These are phyloP conservation scores for Endothia cerciana DNA, from an alignment of 2,329 filamentous ascomycete species.

Conservation along the genomic window DNA sequence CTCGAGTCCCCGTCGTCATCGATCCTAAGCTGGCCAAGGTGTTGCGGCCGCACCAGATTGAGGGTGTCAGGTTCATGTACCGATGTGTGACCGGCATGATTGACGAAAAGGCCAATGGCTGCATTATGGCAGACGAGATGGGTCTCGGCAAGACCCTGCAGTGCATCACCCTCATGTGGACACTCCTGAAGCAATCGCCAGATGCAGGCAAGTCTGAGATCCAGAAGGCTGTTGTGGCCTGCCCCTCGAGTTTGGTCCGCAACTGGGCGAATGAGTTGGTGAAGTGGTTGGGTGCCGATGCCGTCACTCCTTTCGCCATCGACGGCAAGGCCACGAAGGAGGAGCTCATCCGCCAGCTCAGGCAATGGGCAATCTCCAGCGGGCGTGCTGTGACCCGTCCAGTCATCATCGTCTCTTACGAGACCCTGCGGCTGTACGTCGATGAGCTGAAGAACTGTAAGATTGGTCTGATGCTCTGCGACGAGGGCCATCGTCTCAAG, in stretches of 20 bases:
- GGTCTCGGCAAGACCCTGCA: constrained; percentile 95
- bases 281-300: constrained; percentile 94
- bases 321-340: constrained; percentile 97
- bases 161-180: constrained; percentile 97
- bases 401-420: constrained; percentile 96
- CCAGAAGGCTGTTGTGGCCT: constrained; percentile 95
- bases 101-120: constrained; percentile 90
- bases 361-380: constrained; percentile 91
- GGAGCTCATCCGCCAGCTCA: constrained; percentile 84
- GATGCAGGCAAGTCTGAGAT: constrained; percentile 94
- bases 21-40: constrained; percentile 89
- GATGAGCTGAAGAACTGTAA: constrained; percentile 87
- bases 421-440: constrained; percentile 88
- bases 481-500: constrained; percentile 95
- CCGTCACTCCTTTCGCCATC: constrained; percentile 90
- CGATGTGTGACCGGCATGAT: constrained; percentile 93
- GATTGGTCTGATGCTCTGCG: constrained; percentile 91
- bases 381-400: constrained; percentile 89
- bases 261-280: constrained; percentile 98
- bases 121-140: constrained; percentile 99
- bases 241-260: constrained; percentile 91
- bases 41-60: constrained; percentile 92
- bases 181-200: constrained; percentile 90
- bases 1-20: constrained; percentile 95
- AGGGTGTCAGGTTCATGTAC: constrained; percentile 98